These are phyloP conservation scores for Austroboletus eburneus DNA, from an alignment of 768 basidiomycete genomes.

Conservation along the genomic window DNA sequence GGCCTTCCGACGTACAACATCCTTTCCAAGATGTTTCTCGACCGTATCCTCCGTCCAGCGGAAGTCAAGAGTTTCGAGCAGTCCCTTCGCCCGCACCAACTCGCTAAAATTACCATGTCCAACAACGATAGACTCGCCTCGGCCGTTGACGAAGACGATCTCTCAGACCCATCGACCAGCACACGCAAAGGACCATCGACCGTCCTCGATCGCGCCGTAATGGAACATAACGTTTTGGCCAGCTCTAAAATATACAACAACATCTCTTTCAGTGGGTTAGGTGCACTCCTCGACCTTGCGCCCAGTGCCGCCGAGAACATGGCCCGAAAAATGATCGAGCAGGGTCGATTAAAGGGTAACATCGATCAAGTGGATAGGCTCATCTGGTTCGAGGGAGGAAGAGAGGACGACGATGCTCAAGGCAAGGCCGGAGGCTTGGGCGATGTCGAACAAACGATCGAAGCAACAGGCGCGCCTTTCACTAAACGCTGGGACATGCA, in stretches of 20 bases:
- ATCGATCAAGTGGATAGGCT: conserved; percentile 96
- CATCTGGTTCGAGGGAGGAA: conserved; percentile 86
- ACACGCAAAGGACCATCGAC: conserved; percentile 90
- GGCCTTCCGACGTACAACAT: conserved; percentile 84
- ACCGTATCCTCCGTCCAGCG: conserved; percentile 86
- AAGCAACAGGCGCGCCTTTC: conserved; percentile 84
- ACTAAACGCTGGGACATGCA: conserved; percentile 97
- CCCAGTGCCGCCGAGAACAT: conserved; percentile 95
- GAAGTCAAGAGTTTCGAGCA: conserved; percentile 90
- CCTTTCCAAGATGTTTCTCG: conserved; percentile 96
- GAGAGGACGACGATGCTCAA: conserved; percentile 88
- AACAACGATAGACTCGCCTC: conserved; percentile 79
- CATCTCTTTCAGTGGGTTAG: conserved; percentile 93
- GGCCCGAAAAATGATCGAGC: conserved; percentile 98
- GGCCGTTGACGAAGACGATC: conserved; percentile 53
- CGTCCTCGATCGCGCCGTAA: conserved; percentile 93
- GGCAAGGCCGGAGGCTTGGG: conserved; percentile 93
- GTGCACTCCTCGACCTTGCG: conserved; percentile 82
- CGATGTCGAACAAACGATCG: conserved; percentile 77
- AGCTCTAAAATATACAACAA: conserved; percentile 98
- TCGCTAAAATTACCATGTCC: conserved; percentile 85
- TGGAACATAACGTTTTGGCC: conserved; percentile 97
- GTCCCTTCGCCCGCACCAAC: conserved; percentile 86
- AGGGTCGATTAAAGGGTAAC: conserved; percentile 85
- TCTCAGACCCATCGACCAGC: conserved; percentile 54